Percentiles rank a stretch among this genome's conserved stretches.
phyloP scores from a whole-genome alignment of 176 grass and related monocot species.

The Alopecurus myosuroides region DNA sequence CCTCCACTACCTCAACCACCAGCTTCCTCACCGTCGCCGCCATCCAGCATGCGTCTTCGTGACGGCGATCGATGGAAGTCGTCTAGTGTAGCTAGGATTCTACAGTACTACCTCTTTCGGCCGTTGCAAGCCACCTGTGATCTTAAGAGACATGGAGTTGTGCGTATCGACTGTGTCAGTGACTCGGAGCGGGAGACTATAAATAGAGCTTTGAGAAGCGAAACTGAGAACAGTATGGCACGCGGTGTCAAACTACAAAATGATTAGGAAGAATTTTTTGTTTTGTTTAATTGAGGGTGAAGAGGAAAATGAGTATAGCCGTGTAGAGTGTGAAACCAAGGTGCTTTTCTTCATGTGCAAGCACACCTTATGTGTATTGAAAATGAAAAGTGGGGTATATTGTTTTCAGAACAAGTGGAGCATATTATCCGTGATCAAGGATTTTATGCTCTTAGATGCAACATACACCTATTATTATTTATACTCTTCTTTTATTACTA shows the following conservation, averaged over 20 bases:
- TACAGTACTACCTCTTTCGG: background rate
- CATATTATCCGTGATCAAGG: background rate
- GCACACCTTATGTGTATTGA: background rate
- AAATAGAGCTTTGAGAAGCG: background rate
- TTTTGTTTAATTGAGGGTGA: background rate
- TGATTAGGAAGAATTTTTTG: background rate
- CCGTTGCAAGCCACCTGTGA: background rate
- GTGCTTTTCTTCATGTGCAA: constrained; percentile 58
- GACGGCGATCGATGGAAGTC: background rate
- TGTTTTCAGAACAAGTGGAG: background rate
- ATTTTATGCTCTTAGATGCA: background rate
- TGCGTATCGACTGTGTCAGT: background rate
- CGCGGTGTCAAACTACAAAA: background rate
- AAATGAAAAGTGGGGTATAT: background rate
- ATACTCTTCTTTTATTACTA: too few relatives aligned
- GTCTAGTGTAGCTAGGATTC: background rate
- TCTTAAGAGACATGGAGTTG: constrained; percentile 17
- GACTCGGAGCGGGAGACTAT: background rate
- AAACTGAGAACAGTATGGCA: background rate
- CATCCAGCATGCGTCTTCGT: constrained; percentile 7
- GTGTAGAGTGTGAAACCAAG: constrained; percentile 21
- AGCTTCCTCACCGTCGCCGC: constrained; percentile 61
- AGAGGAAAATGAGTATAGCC: background rate
- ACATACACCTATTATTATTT: background rate
- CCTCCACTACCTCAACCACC: constrained; percentile 90